Base-by-base conservation (phyloP, 2,329 filamentous ascomycete species). In the Fusarium subtropicale region DNA sequence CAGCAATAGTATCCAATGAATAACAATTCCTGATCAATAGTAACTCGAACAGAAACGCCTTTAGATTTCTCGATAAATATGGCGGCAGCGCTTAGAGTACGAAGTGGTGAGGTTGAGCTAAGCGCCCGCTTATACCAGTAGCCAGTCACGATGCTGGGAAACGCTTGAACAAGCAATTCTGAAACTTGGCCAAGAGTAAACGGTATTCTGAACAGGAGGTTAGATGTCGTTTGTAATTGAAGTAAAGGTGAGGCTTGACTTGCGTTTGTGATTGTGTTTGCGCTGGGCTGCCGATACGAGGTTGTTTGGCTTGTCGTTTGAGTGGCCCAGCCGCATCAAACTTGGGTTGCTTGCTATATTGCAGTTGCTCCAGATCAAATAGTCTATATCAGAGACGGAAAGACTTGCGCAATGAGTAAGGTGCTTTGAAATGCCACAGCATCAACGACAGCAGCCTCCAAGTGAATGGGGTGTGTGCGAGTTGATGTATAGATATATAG, bases 31-130 rank as follows among this genome's bases (percentile, higher is more conserved):
- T 56, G 38, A 58, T 50, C 47, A 46, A 55, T 53, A 68, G 56
- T 56, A 64, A 56, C 57, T 64, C n/a, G 45, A 60, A 24, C 50
- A 62, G 64, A 71, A 64, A 65, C 67, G 39, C 47, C 41, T 33
- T 61, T 47, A 30, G 59, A 42, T 53, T 50, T 31, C 65, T 70
- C 62, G 60, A 65, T 66, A 44, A 55, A 57, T 63, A 60, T 47
- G 60, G 68, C 65, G 71, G 65, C 69, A 67, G 73, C 73, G 73
- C 73, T 75, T 75, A 71, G 72, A 62, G 60, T 56, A 56, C 50
- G 46, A 51, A 52, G 24, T 41, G 30, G 28, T 53, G 26, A 59
- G 45, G 56, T 60, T 53, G 56, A 52, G 59, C 42, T 74, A 73
- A 74, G 70, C 73, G 73, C 73, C 73, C 64, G 54, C 58, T 42